phyloP scores from a whole-genome alignment of 176 grass and related monocot species.

The Poa pratensis region DNA sequence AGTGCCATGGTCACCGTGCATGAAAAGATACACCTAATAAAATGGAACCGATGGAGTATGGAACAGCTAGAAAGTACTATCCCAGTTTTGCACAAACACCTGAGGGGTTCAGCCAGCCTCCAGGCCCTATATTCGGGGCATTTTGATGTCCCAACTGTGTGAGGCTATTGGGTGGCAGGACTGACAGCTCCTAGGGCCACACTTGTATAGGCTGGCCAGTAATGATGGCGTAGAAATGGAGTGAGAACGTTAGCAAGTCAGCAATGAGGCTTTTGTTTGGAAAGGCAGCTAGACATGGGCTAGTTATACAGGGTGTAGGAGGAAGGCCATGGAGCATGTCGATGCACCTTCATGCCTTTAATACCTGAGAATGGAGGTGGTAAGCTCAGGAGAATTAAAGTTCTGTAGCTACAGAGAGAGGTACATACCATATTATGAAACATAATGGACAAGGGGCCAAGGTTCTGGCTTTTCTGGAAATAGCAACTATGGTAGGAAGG shows the following conservation, averaged over 20 bases:
- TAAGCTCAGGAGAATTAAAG: too few species aligned
- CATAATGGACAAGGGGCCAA: background rate
- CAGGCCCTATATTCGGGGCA: background rate
- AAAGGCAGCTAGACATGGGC: background rate
- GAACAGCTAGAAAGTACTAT: slow-evolving; percentile 20
- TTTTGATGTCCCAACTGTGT: background rate
- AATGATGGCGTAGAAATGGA: slow-evolving; percentile 14
- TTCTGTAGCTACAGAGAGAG: too few species aligned
- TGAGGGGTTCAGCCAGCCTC: background rate
- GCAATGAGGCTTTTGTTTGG: background rate
- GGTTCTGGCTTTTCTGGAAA: background rate
- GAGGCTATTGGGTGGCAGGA: background rate
- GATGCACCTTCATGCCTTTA: background rate
- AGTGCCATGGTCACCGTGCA: background rate
- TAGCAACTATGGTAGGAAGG: background rate
- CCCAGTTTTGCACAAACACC: background rate
- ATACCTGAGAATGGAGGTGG: background rate
- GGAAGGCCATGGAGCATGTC: background rate
- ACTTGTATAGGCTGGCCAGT: background rate
- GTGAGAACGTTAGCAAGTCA: background rate
- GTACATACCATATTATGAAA: background rate
- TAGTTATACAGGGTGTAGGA: background rate
- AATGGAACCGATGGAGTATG: background rate
- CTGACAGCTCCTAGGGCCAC: background rate
- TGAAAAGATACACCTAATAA: background rate